Conservation (phyloP, 78 protist species). For the Capsaspora owczarzaki region DNA sequence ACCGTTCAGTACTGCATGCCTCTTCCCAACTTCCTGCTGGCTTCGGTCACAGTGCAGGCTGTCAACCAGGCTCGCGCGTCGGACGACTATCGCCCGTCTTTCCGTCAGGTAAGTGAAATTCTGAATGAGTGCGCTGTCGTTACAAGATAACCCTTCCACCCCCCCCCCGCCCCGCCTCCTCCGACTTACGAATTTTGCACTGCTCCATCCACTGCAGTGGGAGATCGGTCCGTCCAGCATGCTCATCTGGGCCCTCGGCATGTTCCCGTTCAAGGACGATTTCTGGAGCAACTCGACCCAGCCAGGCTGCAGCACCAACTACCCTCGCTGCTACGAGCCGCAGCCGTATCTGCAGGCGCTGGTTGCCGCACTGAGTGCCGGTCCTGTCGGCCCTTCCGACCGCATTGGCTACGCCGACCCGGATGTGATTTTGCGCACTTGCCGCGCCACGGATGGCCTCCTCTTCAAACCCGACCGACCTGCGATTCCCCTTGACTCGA, state of each 20-base stretch:
- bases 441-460: not conserved
- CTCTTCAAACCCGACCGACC: not conserved
- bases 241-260: not conserved
- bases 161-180: too few relatives aligned
- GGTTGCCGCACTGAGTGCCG: not conserved
- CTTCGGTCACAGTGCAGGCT: not conserved
- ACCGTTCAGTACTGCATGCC: not conserved
- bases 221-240: not conserved
- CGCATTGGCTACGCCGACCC: not conserved
- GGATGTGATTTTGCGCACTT: not conserved
- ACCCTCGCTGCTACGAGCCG: not conserved
- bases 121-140: too few relatives aligned
- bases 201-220: too few relatives aligned
- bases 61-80: conserved; percentile 1
- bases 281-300: not conserved
- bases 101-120: too few relatives aligned
- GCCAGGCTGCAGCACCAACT: not conserved
- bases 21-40: not conserved
- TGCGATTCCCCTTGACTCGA: not conserved
- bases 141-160: too few relatives aligned
- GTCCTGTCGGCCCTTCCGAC: not conserved
- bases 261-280: not conserved
- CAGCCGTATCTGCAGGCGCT: not conserved
- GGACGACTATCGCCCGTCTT: too few relatives aligned
- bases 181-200: too few relatives aligned